Evolutionary conservation across 2,329 filamentous ascomycete genomes (phyloP).

Genomic region (Cercospora brassicicola): DNA sequence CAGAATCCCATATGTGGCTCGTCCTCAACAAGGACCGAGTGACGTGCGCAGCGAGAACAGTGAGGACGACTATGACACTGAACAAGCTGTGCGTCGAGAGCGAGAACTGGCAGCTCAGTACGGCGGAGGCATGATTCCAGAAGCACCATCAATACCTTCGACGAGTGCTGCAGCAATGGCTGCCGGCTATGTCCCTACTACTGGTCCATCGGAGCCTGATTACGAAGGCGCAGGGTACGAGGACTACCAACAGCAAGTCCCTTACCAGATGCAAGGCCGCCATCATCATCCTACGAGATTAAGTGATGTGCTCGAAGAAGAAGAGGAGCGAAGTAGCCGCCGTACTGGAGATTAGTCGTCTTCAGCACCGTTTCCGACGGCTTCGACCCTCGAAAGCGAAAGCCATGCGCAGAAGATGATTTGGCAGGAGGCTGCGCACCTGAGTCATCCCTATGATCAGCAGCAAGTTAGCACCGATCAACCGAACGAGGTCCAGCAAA

Average conservation of each 20-base stretch:
- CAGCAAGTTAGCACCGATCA: not conserved
- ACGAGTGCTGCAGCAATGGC: conserved; percentile 40
- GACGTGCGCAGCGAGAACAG: conserved; percentile 24
- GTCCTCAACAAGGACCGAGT: conserved; percentile 35
- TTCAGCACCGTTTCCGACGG: not conserved
- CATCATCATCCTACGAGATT: conserved; percentile 87
- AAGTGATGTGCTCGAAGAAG: conserved; percentile 85
- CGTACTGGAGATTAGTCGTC: conserved; percentile 30
- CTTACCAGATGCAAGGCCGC: conserved; percentile 40
- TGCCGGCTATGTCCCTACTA: conserved; percentile 19
- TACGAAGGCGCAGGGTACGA: conserved; percentile 61
- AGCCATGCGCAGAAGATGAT: conserved; percentile 3
- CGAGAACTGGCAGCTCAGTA: conserved; percentile 51
- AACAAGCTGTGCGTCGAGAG: conserved; percentile 52
- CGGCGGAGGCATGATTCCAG: conserved; percentile 38
- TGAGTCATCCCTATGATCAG: not conserved
- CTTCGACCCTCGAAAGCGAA: conserved; percentile 6
- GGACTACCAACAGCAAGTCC: conserved; percentile 54
- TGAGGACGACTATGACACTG: conserved; percentile 58
- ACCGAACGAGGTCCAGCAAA: not conserved
- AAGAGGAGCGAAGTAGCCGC: conserved; percentile 56
- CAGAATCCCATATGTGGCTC: conserved; percentile 53
- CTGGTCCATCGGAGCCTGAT: conserved; percentile 34
- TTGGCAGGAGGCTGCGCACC: not conserved
- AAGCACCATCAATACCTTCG: conserved; percentile 34